Evolutionary conservation across 768 basidiomycete species (phyloP).

Genomic region (Cubamyces sp.): DNA sequence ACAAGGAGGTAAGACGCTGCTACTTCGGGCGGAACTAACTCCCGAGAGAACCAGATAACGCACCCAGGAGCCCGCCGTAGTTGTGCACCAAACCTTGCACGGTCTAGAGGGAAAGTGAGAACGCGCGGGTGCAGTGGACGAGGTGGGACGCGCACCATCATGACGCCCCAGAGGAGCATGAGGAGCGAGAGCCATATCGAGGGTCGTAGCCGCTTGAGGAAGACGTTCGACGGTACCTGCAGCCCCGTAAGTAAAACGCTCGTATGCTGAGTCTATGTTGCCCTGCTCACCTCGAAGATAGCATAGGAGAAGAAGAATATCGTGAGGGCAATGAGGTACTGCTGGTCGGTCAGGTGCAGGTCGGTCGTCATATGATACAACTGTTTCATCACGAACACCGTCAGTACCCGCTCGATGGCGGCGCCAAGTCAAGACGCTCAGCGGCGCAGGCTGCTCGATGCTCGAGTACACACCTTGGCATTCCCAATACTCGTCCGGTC

Average conservation of each 20-base stretch:
- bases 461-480: conserved; percentile 40
- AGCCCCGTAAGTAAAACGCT: conserved; percentile 1
- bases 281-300: conserved; percentile 60
- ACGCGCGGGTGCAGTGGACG: not conserved
- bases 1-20: not conserved
- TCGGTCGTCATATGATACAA: conserved; percentile 63
- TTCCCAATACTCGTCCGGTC: conserved; percentile 62
- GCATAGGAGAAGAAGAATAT: conserved; percentile 62
- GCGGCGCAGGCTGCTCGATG: not conserved
- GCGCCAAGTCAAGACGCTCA: conserved; percentile 14
- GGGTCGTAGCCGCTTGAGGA: conserved; percentile 73
- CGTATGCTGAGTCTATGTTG: conserved; percentile 14
- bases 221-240: conserved; percentile 71
- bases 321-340: conserved; percentile 69
- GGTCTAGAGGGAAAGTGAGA: conserved; percentile 47
- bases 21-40: not conserved
- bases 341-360: conserved; percentile 63
- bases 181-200: conserved; percentile 77
- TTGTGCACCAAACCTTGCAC: conserved; percentile 73
- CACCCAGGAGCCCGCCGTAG: conserved; percentile 70
- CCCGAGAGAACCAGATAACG: conserved; percentile 25
- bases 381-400: conserved; percentile 38
- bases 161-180: conserved; percentile 76
- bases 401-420: conserved; percentile 1
- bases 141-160: conserved; percentile 55